Percentiles rank a stretch among this genome's conserved stretches.
phyloP scores from a whole-genome alignment of 495 filamentous ascomycete species.

The Penicillium arizonense region DNA sequence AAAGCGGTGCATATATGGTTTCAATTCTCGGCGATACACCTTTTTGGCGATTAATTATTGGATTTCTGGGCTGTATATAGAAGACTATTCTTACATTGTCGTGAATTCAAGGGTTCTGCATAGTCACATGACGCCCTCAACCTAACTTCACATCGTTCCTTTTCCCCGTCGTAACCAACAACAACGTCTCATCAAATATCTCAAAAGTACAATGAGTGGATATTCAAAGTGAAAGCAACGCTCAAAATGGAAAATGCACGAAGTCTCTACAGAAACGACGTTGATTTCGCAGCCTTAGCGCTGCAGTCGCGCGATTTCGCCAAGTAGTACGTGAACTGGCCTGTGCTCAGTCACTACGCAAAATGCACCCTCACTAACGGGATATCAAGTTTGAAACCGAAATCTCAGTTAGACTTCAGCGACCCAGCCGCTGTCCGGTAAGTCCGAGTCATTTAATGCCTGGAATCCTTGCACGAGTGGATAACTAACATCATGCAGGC shows the following conservation, averaged over 20 bases:
- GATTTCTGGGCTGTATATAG: slow-evolving; percentile 6
- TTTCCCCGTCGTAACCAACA: not conserved
- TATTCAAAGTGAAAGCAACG: not conserved
- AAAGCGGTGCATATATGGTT: slow-evolving; percentile 7
- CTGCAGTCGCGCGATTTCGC: slow-evolving; percentile 57
- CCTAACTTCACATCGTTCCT: not conserved
- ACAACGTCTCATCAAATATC: not conserved
- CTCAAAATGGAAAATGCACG: slow-evolving; percentile 30
- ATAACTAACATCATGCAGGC: slow-evolving; percentile 37
- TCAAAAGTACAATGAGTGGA: not conserved
- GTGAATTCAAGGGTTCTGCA: not conserved
- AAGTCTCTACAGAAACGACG: slow-evolving; percentile 56
- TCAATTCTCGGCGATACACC: not conserved
- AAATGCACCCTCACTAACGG: slow-evolving; percentile 8
- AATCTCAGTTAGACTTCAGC: slow-evolving; percentile 75
- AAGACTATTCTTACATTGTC: not conserved
- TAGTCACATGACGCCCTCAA: slow-evolving; percentile 1
- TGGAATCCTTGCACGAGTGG: not conserved
- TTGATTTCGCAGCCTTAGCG: slow-evolving; percentile 62
- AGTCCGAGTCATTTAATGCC: slow-evolving; percentile 7
- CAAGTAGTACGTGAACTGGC: slow-evolving; percentile 41
- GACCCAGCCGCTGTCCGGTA: slow-evolving; percentile 73
- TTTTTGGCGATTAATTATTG: not conserved
- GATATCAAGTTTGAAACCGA: slow-evolving; percentile 49
- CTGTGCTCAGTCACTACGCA: not conserved